Conservation (phyloP, 2,329 filamentous ascomycete genomes). For the Colletotrichum sp. region DNA sequence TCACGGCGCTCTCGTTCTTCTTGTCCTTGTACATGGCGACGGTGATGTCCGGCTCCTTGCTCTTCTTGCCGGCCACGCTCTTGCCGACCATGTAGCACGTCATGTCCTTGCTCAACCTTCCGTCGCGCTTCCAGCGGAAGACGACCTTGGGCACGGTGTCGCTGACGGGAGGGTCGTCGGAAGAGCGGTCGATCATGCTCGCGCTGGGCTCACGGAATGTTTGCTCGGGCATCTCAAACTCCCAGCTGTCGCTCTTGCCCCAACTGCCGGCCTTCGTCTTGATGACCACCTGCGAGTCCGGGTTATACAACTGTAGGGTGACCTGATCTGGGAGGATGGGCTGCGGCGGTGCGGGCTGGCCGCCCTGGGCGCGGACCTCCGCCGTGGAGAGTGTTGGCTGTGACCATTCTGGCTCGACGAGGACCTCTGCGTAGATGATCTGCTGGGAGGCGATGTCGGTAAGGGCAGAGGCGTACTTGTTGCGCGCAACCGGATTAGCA, state of each 20-base stretch:
- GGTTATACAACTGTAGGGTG: slow-evolving; percentile 89
- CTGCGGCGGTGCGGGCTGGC: slow-evolving; percentile 63
- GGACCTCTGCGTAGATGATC: slow-evolving; percentile 85
- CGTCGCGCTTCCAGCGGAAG: slow-evolving; percentile 90
- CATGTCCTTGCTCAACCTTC: slow-evolving; percentile 84
- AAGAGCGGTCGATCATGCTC: slow-evolving; percentile 78
- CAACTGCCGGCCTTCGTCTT: slow-evolving; percentile 76
- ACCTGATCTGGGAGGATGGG: slow-evolving; percentile 81
- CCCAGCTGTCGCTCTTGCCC: slow-evolving; percentile 82
- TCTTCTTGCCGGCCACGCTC: slow-evolving; percentile 74
- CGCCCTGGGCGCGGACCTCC: slow-evolving; percentile 74
- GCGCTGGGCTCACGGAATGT: slow-evolving; percentile 82
- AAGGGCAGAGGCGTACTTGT: slow-evolving; percentile 86
- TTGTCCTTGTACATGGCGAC: slow-evolving; percentile 83
- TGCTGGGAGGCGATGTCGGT: slow-evolving; percentile 82
- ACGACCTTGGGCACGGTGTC: slow-evolving; percentile 74
- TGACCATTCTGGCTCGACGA: slow-evolving; percentile 84
- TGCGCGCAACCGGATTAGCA: slow-evolving; percentile 69
- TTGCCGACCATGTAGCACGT: slow-evolving; percentile 87
- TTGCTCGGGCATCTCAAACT: slow-evolving; percentile 89
- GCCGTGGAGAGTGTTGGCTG: slow-evolving; percentile 83
- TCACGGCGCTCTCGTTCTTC: slow-evolving; percentile 69
- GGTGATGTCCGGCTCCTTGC: slow-evolving; percentile 93
- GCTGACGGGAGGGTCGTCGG: slow-evolving; percentile 40
- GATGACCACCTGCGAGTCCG: slow-evolving; percentile 80